phyloP scores from a whole-genome alignment of 2,329 filamentous ascomycete species.

The Epichloe glyceriae region DNA sequence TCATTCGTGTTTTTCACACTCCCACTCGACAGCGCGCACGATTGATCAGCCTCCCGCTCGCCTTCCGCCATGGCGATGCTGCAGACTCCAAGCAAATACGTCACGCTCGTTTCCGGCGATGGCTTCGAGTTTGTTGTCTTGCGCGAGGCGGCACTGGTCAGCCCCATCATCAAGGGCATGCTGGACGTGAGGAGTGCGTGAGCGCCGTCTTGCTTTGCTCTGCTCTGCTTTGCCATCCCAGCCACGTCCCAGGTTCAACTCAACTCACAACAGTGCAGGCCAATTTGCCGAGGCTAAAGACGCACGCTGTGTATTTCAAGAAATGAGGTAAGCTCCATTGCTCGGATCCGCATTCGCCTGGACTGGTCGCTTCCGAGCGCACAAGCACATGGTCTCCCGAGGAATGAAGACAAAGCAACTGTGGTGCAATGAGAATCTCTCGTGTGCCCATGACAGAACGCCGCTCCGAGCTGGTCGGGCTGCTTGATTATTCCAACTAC shows the following conservation, averaged over 20 bases:
- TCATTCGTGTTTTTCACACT: neutral
- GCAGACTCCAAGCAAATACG: conserved; percentile 45
- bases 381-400: neutral
- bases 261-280: conserved; percentile 26
- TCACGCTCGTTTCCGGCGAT: conserved; percentile 65
- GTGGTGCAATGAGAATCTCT: conserved; percentile 22
- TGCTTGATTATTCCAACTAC: conserved; percentile 41
- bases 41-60: neutral
- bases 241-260: neutral
- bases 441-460: conserved; percentile 30
- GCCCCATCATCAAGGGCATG: conserved; percentile 62
- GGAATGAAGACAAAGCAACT: conserved; percentile 25
- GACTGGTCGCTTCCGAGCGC: neutral
- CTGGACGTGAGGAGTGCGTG: conserved; percentile 52
- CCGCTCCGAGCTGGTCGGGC: conserved; percentile 21
- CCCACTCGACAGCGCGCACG: neutral
- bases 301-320: conserved; percentile 53
- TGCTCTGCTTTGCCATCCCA: neutral
- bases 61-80: conserved; percentile 9
- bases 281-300: conserved; percentile 52
- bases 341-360: neutral
- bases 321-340: conserved; percentile 53
- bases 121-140: conserved; percentile 66
- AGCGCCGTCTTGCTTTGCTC: neutral
- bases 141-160: conserved; percentile 56